A percentile compares a stretch with the other conserved stretches of the same genome.
phyloP scores from a whole-genome alignment of 2,329 filamentous ascomycete species.

The Aciculosporium take region DNA sequence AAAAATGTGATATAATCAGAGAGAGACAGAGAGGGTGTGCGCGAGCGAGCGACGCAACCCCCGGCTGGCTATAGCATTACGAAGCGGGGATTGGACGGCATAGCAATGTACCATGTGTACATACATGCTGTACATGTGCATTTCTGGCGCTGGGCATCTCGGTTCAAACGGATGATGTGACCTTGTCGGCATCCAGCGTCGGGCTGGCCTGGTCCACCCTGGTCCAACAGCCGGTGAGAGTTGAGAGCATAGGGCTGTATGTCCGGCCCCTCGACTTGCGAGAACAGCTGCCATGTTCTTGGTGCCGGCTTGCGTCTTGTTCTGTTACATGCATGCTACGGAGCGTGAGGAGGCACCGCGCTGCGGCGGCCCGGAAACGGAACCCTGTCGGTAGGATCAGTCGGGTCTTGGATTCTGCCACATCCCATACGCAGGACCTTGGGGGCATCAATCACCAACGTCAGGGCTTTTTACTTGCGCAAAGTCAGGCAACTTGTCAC shows the following conservation, averaged over 20 bases:
- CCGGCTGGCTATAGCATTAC: not conserved
- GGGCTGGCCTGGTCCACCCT: not conserved
- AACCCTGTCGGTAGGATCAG: too few species aligned
- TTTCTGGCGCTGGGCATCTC: not conserved
- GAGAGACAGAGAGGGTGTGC: too few species aligned
- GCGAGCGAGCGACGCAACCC: not conserved
- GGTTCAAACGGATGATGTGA: not conserved
- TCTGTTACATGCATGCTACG: too few species aligned
- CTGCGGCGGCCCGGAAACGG: too few species aligned
- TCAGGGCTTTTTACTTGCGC: not conserved
- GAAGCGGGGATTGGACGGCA: not conserved
- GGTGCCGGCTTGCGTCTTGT: not conserved
- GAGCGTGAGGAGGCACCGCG: not conserved
- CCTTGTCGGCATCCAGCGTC: not conserved
- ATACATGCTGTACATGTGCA: too few species aligned
- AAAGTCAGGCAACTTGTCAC: too few species aligned
- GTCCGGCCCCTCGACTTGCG: not conserved
- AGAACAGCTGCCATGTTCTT: not conserved
- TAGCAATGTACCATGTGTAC: not conserved
- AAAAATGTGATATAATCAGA: not conserved
- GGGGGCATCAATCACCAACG: too few species aligned
- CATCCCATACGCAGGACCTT: too few species aligned
- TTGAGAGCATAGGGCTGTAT: not conserved
- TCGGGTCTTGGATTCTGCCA: too few species aligned
- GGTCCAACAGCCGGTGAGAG: not conserved